Evolutionary conservation across 23 red algal genomes (phyloP).

Genomic region (Gracilaria vermiculophylla): DNA sequence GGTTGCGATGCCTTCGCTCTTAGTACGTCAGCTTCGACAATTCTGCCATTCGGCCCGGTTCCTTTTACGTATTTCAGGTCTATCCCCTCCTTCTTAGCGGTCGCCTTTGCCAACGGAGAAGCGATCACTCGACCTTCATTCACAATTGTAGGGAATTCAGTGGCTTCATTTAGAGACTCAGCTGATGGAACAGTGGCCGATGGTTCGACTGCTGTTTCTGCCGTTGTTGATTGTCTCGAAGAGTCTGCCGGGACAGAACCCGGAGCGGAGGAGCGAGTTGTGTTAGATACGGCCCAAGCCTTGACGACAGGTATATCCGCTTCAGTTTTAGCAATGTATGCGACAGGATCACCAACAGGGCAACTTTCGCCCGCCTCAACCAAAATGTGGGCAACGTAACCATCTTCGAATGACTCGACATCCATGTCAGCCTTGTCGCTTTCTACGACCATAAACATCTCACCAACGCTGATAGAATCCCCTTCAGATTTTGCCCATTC

Average conservation of each 20-base stretch:
- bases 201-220: not conserved
- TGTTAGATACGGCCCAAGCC: constrained; percentile 61
- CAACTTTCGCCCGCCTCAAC: constrained; percentile 51
- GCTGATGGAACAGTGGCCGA: constrained; percentile 4
- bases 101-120: constrained; percentile 81
- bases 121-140: constrained; percentile 82
- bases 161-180: not conserved
- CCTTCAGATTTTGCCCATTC: constrained; percentile 83
- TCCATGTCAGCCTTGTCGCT: constrained; percentile 99
- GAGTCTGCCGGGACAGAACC: not conserved
- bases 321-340: constrained; percentile 66
- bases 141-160: constrained; percentile 35
- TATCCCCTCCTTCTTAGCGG: constrained; percentile 76
- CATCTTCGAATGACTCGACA: constrained; percentile 90
- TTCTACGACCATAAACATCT: constrained; percentile 96
- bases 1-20: constrained; percentile 7
- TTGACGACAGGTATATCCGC: constrained; percentile 80
- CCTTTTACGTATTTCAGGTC: constrained; percentile 74
- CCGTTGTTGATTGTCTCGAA: constrained; percentile 14
- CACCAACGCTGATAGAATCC: constrained; percentile 80
- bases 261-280: not conserved
- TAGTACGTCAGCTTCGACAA: constrained; percentile 72
- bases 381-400: constrained; percentile 79
- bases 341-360: constrained; percentile 76
- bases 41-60: constrained; percentile 76